Conservation (phyloP, 108 stramenopile genomes). For the Cyclotella atomus region DNA sequence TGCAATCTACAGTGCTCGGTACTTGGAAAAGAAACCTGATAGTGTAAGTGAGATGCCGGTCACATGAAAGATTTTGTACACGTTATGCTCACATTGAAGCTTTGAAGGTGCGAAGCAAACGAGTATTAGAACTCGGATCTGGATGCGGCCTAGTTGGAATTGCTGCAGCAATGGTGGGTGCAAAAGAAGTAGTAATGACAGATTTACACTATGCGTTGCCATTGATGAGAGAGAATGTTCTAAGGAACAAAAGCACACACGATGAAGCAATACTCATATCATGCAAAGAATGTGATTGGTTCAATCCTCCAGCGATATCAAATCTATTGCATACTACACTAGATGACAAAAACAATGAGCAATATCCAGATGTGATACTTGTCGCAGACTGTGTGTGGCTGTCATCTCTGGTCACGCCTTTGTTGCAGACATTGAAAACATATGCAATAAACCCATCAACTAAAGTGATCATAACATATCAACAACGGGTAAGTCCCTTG, state of each 20-base stretch:
- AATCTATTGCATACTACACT: conserved; percentile 9
- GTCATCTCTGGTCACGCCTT: conserved; percentile 57
- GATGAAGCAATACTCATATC: conserved; percentile 33
- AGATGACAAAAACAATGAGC: background rate
- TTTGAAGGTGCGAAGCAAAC: conserved; percentile 44
- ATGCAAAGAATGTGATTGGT: conserved; percentile 66
- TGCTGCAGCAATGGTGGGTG: conserved; percentile 51
- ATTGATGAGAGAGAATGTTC: conserved; percentile 56
- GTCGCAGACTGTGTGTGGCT: conserved; percentile 82
- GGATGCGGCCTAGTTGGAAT: conserved; percentile 77
- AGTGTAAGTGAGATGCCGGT: no score
- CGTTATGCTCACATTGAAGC: background rate
- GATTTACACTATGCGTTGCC: conserved; percentile 68
- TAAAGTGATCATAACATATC: conserved; percentile 61
- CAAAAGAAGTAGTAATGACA: conserved; percentile 61
- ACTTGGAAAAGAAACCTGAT: conserved; percentile 36
- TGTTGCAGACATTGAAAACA: conserved; percentile 51
- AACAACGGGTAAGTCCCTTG: conserved; percentile 39
- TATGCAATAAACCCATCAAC: conserved; percentile 24
- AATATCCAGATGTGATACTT: conserved; percentile 54
- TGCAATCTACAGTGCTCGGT: conserved; percentile 2
- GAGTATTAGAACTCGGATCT: conserved; percentile 68
- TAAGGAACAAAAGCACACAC: conserved; percentile 8
- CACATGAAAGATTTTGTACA: background rate
- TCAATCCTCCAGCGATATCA: conserved; percentile 40